Percentiles rank a stretch among this genome's conserved stretches.
Conservation (phyloP, 192 early-diverging fungal species). For the Mortierella antarctica region DNA sequence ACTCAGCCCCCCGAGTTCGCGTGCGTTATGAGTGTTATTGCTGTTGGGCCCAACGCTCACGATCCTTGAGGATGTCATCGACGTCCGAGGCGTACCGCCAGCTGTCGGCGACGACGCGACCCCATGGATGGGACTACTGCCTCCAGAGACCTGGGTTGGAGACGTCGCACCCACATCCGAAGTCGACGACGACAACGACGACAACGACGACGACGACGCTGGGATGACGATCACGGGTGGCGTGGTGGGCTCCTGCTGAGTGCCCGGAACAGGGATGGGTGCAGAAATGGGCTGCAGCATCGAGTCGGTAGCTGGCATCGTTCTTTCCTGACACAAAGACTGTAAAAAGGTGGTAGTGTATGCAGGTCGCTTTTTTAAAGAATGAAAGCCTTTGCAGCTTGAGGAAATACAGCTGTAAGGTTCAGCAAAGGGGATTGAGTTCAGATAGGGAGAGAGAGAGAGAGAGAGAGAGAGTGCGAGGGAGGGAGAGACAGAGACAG, state of each 20-base stretch:
- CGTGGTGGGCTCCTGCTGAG: constrained; percentile 36
- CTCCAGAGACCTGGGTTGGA: background rate
- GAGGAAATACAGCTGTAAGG: background rate
- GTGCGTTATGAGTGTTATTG: background rate
- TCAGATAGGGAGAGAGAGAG: constrained; percentile 1
- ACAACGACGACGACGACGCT: background rate
- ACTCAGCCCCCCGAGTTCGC: background rate
- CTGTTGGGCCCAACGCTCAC: background rate
- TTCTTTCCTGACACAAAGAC: background rate
- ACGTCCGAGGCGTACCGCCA: background rate
- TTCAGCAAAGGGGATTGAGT: background rate
- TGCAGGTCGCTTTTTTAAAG: background rate
- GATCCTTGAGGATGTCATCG: background rate
- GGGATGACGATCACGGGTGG: background rate
- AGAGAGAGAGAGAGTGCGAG: background rate
- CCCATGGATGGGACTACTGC: background rate
- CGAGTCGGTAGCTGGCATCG: constrained; percentile 28
- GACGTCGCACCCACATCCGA: background rate
- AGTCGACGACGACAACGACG: background rate
- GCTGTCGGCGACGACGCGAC: background rate
- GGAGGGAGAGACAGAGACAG: constrained; percentile 8
- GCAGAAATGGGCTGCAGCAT: constrained; percentile 43
- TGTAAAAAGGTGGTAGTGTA: background rate
- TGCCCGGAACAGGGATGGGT: constrained; percentile 42
- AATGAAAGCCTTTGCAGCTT: background rate